phyloP scores from a whole-genome alignment of 2,329 filamentous ascomycete species.

The Didymella glomerata region DNA sequence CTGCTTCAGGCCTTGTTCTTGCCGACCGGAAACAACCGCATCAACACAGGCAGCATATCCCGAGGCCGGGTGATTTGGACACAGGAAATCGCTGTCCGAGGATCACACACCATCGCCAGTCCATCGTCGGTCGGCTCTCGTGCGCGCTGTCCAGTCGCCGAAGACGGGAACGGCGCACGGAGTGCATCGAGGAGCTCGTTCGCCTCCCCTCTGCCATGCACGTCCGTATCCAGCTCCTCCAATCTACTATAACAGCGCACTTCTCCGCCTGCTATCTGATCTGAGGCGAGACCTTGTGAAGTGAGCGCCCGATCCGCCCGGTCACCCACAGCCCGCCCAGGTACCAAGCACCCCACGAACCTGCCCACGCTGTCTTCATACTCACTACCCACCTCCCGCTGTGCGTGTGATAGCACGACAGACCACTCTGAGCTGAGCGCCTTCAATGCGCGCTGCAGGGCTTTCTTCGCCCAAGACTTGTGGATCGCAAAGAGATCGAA shows the following conservation, averaged over 20 bases:
- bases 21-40: constrained; percentile 20
- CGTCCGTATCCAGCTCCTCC: background rate
- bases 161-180: constrained; percentile 4
- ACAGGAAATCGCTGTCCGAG: constrained; percentile 21
- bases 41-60: constrained; percentile 23
- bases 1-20: background rate
- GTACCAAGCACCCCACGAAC: constrained; percentile 30
- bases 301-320: constrained; percentile 12
- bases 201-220: background rate
- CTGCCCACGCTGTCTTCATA: background rate
- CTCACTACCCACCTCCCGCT: constrained; percentile 4
- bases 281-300: background rate
- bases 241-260: background rate
- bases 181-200: constrained; percentile 26
- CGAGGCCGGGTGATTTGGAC: constrained; percentile 18
- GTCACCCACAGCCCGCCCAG: constrained; percentile 13
- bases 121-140: constrained; percentile 1
- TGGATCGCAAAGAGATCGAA: constrained; percentile 26
- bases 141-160: background rate
- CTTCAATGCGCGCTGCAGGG: constrained; percentile 28
- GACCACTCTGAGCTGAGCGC: constrained; percentile 24
- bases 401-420: constrained; percentile 12
- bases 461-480: constrained; percentile 24
- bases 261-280: too few species aligned
- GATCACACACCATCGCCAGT: constrained; percentile 15